These are phyloP conservation scores for Fusarium sp. DNA, from an alignment of 2,329 filamentous ascomycete genomes.

Conservation along the genomic window DNA sequence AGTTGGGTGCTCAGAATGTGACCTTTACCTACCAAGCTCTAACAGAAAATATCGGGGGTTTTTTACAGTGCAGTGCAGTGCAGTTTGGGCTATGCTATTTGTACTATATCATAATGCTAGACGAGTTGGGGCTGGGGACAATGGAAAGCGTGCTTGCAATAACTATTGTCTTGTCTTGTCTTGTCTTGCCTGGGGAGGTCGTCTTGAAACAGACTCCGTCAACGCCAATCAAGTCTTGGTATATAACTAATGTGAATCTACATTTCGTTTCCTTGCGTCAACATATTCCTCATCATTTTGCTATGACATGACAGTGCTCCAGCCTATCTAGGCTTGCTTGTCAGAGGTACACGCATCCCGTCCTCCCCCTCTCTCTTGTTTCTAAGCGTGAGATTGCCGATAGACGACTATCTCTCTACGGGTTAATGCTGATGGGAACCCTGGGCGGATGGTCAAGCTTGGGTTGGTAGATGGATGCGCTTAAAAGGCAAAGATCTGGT, in stretches of 20 bases:
- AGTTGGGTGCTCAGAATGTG: slow-evolving; percentile 26
- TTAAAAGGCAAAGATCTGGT: slow-evolving; percentile 95
- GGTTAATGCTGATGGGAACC: background rate
- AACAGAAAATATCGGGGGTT: slow-evolving; percentile 3
- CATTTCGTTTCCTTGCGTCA: slow-evolving; percentile 7
- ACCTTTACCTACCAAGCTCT: slow-evolving; percentile 21
- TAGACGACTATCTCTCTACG: background rate
- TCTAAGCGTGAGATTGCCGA: slow-evolving; percentile 15
- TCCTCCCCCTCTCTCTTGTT: slow-evolving; percentile 27
- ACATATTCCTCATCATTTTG: slow-evolving; percentile 6
- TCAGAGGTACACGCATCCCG: slow-evolving; percentile 7
- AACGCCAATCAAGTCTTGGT: slow-evolving; percentile 8
- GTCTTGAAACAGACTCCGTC: background rate
- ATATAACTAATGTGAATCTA: slow-evolving; percentile 18
- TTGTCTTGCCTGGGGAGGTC: background rate
- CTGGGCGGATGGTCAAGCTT: background rate
- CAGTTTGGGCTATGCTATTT: slow-evolving; percentile 11
- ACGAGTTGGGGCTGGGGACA: slow-evolving; percentile 29
- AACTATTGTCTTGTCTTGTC: background rate
- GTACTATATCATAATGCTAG: slow-evolving; percentile 38
- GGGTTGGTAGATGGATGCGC: background rate
- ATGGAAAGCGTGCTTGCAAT: slow-evolving; percentile 40
- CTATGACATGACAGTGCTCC: background rate
- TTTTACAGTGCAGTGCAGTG: background rate
- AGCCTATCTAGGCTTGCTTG: background rate